Percentiles rank a stretch among this genome's conserved stretches.
These are phyloP conservation scores for Penicillium sp. DNA, from an alignment of 2,329 filamentous ascomycete species.

Conservation along the genomic window DNA sequence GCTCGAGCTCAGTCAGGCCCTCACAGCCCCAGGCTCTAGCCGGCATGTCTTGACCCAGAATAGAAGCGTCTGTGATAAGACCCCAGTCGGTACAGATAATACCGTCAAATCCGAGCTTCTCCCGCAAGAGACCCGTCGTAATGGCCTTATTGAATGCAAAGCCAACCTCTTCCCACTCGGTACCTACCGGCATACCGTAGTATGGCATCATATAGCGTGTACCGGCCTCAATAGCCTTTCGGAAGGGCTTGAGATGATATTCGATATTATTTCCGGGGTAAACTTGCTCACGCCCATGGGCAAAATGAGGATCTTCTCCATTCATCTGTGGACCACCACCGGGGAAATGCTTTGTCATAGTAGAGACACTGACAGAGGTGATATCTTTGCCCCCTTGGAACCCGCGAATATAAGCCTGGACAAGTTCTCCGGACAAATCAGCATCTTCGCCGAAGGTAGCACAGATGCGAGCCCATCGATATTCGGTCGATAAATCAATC, in stretches of 20 bases:
- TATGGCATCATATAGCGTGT: not conserved
- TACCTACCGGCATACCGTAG: not conserved
- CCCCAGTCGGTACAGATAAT: constrained; percentile 58
- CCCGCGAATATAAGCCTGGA: not conserved
- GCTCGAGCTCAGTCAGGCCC: constrained; percentile 44
- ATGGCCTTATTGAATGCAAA: constrained; percentile 56
- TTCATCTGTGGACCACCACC: constrained; percentile 52
- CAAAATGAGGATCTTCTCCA: constrained; percentile 56
- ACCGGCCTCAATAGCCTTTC: not conserved
- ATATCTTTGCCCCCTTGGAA: not conserved
- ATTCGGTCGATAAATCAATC: constrained; percentile 54
- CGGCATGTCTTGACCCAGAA: constrained; percentile 30
- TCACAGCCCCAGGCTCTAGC: constrained; percentile 49
- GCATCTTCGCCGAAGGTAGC: constrained; percentile 52
- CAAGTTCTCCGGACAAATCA: not conserved
- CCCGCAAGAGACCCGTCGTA: constrained; percentile 51
- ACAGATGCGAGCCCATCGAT: constrained; percentile 51
- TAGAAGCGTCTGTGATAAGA: constrained; percentile 49
- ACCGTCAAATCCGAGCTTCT: constrained; percentile 53
- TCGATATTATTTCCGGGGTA: constrained; percentile 56
- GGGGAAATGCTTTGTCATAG: constrained; percentile 57
- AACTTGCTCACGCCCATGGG: constrained; percentile 53
- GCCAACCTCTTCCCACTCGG: constrained; percentile 21
- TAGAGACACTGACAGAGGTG: constrained; percentile 13
- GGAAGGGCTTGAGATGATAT: not conserved